These are phyloP conservation scores for Rhodomyrtus tomentosa DNA, from an alignment of 345 rosid species.

Conservation along the genomic window DNA sequence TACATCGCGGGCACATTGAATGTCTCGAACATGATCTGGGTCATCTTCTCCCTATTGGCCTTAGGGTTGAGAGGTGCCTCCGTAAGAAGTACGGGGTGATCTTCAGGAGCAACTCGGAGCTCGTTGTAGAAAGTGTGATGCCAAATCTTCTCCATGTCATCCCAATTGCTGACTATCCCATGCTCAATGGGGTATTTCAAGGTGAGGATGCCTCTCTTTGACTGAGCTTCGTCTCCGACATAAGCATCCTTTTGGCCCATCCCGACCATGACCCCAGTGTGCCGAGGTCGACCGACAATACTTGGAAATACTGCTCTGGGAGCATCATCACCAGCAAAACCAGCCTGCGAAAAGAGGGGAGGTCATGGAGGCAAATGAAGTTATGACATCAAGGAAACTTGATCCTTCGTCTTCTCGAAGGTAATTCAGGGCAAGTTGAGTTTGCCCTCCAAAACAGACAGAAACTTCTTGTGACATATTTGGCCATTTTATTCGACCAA, in stretches of 20 bases:
- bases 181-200: constrained; percentile 46
- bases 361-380: background rate
- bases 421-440: background rate
- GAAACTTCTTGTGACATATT: background rate
- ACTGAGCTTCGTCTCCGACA: constrained; percentile 42
- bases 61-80: constrained; percentile 60
- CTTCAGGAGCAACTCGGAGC: constrained; percentile 51
- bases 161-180: constrained; percentile 41
- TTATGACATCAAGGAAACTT: background rate
- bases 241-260: constrained; percentile 47
- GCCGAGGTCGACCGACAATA: constrained; percentile 38
- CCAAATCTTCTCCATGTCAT: constrained; percentile 47
- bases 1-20: constrained; percentile 29
- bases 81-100: constrained; percentile 50
- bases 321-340: constrained; percentile 64
- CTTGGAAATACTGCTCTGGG: constrained; percentile 64
- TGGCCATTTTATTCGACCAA: background rate
- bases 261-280: constrained; percentile 44
- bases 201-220: constrained; percentile 37
- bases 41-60: constrained; percentile 53
- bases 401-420: background rate
- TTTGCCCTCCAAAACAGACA: background rate
- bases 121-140: constrained; percentile 47
- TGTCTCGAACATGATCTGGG: constrained; percentile 40
- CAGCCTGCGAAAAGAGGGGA: constrained; percentile 17